These are phyloP conservation scores for Starmera pachycereana DNA, from an alignment of 805 yeast genomes.

Conservation along the genomic window DNA sequence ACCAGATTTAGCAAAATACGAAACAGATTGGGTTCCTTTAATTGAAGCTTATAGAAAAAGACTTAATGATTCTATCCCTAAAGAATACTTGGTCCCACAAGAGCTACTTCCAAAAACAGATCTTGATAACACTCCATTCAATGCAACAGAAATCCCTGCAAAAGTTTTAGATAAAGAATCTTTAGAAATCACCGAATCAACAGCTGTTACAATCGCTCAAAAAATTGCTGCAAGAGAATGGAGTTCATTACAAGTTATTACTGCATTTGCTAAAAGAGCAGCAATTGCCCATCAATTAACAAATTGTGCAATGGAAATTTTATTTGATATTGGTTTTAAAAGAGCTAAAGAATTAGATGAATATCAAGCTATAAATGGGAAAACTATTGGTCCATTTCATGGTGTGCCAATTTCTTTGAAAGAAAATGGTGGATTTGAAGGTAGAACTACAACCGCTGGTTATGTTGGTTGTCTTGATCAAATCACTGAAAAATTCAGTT, in stretches of 20 bases:
- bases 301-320: conserved; percentile 46
- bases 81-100: not conserved
- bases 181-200: conserved; percentile 21
- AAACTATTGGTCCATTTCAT: conserved; percentile 53
- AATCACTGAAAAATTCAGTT: conserved; percentile 35
- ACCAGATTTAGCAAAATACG: not conserved
- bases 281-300: conserved; percentile 52
- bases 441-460: conserved; percentile 37
- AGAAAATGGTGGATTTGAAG: conserved; percentile 48
- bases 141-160: not conserved
- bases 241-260: conserved; percentile 2
- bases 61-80: not conserved
- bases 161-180: conserved; percentile 26
- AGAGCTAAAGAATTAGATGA: conserved; percentile 50
- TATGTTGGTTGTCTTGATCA: conserved; percentile 43
- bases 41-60: not conserved
- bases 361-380: conserved; percentile 31
- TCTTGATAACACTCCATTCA: not conserved
- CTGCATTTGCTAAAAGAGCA: conserved; percentile 29
- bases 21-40: not conserved
- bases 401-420: conserved; percentile 61
- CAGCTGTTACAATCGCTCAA: conserved; percentile 6
- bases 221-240: not conserved
- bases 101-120: not conserved
- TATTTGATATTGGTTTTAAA: conserved; percentile 48